Evolutionary conservation across 257 asterid genomes (phyloP), one percentile per base, ranked within the genome.

Genomic region (Gentiana straminea): DNA sequence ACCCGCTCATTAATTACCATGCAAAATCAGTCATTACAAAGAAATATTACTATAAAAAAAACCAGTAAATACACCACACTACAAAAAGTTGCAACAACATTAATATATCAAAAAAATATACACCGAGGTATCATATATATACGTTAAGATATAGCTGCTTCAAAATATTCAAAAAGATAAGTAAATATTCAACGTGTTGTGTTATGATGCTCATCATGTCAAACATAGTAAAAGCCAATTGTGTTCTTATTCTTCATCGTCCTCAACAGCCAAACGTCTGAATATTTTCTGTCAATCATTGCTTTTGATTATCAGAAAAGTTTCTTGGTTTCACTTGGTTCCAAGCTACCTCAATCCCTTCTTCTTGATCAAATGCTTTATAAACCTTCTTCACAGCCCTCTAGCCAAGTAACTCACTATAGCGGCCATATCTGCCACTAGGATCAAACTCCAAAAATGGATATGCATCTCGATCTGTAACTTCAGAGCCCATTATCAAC

Each of bases 281-380:
- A 81, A 58, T 61, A 71, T 51, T 81, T 41, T 48, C 88, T 72
- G 35, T 77, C 79, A n/a, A 83, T 76, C 81, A 75, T 75, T n/a
- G 61, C 53, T 36, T 74, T n/a, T n/a, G 83, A 55, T 86, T 74
- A 2, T 65, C 78, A 3, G 44, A 56, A 53, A 83, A 83, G 64
- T 76, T 64, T 3, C 81, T 67, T 24, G 81, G 15, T 38, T 86
- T 86, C 7, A 86, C 95, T 61, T 79, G 90, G 70, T 86, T 86
- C 95, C 95, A 86, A 3, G 95, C 95, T 51, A 83, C 94, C 74
- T 86, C 94, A 34, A 81, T 83, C 1, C 95, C 94, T 67, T 83
- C 86, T 68, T 83, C 93, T 49, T 83, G 93, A 62, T 86, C 95
- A 34, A 86, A 86, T 4, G 87, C 95, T 36, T 90, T 64, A 56